Percentiles rank a stretch among this genome's conserved stretches.
Conservation (phyloP, 108 stramenopile genomes). For the Cyclotella cryptica region DNA sequence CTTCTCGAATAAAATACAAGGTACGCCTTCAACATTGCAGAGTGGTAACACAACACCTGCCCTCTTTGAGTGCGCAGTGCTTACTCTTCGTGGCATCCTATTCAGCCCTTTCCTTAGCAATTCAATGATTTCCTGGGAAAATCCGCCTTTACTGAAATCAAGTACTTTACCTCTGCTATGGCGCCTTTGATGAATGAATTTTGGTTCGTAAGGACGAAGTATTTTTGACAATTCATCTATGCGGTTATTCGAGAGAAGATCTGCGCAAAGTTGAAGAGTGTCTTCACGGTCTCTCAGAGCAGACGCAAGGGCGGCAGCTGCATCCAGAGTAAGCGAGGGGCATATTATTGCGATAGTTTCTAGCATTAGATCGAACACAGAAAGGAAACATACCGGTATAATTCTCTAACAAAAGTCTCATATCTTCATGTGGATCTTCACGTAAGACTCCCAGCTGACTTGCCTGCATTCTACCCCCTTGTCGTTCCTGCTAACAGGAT, state of each 20-base stretch:
- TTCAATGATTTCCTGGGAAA: conserved; percentile 72
- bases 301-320: conserved; percentile 83
- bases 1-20: conserved; percentile 92
- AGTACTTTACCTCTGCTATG: conserved; percentile 49
- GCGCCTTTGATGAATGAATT: conserved; percentile 69
- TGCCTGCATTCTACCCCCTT: conserved; percentile 72
- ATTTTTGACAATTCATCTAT: conserved; percentile 66
- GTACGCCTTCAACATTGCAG: conserved; percentile 92
- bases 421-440: conserved; percentile 92
- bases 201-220: conserved; percentile 80
- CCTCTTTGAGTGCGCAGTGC: conserved; percentile 79
- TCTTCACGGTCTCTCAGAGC: conserved; percentile 95
- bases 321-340: background rate
- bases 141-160: conserved; percentile 70
- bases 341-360: background rate
- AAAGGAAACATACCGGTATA: conserved; percentile 68
- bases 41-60: conserved; percentile 92
- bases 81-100: conserved; percentile 91
- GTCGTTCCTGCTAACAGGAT: conserved; percentile 55
- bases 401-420: conserved; percentile 86
- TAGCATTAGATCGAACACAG: background rate
- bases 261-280: conserved; percentile 86
- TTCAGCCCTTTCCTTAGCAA: conserved; percentile 88
- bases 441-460: conserved; percentile 78
- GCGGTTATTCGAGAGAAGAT: conserved; percentile 73